These are phyloP conservation scores for Albophoma yamanashiensis DNA, from an alignment of 2,329 filamentous ascomycete genomes.

Conservation along the genomic window DNA sequence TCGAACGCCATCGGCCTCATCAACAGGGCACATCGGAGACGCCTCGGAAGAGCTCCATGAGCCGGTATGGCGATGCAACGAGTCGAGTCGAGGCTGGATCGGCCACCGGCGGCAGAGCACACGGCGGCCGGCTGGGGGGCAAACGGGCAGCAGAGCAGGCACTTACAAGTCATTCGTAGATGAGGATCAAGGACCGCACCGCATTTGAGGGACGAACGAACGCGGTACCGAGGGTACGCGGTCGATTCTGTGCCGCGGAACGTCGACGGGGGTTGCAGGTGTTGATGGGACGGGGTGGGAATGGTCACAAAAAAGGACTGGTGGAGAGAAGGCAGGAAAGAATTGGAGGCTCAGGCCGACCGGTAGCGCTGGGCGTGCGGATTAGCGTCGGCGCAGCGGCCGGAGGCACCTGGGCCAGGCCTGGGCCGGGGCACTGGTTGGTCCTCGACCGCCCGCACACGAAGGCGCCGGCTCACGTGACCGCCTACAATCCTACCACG, in stretches of 20 bases:
- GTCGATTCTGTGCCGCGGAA: conserved; percentile 7
- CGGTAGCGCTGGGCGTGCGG: neutral
- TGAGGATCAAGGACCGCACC: conserved; percentile 24
- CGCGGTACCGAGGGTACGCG: conserved; percentile 13
- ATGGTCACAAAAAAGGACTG: conserved; percentile 23
- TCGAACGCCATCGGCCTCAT: conserved; percentile 24
- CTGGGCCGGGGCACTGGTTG: neutral
- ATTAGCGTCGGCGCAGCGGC: neutral
- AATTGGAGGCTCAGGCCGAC: conserved; percentile 24
- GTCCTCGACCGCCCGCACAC: neutral
- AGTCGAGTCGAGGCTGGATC: conserved; percentile 21
- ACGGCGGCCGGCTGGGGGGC: conserved; percentile 19
- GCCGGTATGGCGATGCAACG: conserved; percentile 23
- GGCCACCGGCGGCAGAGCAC: conserved; percentile 24
- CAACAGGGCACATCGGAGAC: conserved; percentile 15
- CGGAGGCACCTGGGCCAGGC: neutral
- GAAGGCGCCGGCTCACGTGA: neutral
- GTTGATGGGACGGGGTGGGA: conserved; percentile 21
- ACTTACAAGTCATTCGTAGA: conserved; percentile 43
- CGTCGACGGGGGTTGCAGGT: conserved; percentile 16
- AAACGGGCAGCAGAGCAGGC: conserved; percentile 14
- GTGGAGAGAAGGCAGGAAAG: conserved; percentile 26
- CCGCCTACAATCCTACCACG: too few relatives aligned
- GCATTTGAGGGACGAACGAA: conserved; percentile 13
- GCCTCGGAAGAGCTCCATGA: conserved; percentile 13